These are phyloP conservation scores for Elsinoe arachidis DNA, from an alignment of 2,329 filamentous ascomycete genomes.

Conservation along the genomic window DNA sequence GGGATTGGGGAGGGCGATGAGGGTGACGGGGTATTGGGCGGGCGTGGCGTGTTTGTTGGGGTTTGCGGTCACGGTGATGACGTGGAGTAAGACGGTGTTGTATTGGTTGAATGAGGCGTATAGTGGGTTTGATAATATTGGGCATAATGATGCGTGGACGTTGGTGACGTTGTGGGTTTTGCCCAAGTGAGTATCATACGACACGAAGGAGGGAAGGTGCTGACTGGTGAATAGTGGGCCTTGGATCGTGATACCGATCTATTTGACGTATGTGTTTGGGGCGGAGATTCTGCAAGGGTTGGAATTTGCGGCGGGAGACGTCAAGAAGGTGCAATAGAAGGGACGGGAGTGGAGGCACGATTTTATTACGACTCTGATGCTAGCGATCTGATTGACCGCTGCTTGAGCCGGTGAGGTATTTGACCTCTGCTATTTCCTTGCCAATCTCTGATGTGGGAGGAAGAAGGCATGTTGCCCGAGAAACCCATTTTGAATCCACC, in stretches of 20 bases:
- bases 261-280: slow-evolving; percentile 53
- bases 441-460: not conserved
- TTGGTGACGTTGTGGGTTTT: slow-evolving; percentile 55
- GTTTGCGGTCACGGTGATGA: slow-evolving; percentile 53
- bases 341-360: not conserved
- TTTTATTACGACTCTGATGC: slow-evolving; percentile 1
- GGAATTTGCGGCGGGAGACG: slow-evolving; percentile 33
- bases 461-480: not conserved
- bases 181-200: slow-evolving; percentile 49
- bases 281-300: slow-evolving; percentile 54
- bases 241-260: slow-evolving; percentile 56
- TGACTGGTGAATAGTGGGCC: slow-evolving; percentile 41
- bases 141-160: slow-evolving; percentile 49
- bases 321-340: slow-evolving; percentile 25
- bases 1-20: slow-evolving; percentile 40
- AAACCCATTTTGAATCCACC: not conserved
- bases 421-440: not conserved
- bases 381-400: not conserved
- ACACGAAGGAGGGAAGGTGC: not conserved
- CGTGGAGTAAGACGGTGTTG: slow-evolving; percentile 57
- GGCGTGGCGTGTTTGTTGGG: slow-evolving; percentile 50
- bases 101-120: slow-evolving; percentile 58
- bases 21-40: slow-evolving; percentile 44
- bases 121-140: slow-evolving; percentile 52
- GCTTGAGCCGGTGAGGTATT: not conserved